phyloP scores from a whole-genome alignment of 345 rosid species.

The Carallia brachiata region DNA sequence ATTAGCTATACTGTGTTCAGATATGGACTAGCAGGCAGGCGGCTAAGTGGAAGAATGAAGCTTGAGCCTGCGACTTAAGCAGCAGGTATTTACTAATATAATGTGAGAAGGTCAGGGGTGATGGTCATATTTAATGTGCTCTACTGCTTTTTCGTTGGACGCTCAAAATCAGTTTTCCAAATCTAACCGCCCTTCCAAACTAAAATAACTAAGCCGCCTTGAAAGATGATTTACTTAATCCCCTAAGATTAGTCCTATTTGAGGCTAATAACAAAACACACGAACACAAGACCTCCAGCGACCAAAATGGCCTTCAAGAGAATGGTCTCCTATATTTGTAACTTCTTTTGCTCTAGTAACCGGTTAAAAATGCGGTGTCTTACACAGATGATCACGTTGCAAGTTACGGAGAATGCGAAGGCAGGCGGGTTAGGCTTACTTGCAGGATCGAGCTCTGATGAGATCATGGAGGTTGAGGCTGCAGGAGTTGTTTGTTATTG shows the following conservation, averaged over 20 bases:
- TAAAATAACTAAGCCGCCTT: slow-evolving; percentile 21
- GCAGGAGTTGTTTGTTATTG: slow-evolving; percentile 43
- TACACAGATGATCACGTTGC: not conserved
- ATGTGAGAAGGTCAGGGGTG: slow-evolving; percentile 33
- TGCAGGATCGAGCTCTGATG: not conserved
- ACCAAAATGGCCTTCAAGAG: slow-evolving; percentile 35
- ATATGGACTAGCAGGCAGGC: not conserved
- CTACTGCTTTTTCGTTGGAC: slow-evolving; percentile 40
- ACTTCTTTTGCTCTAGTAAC: slow-evolving; percentile 14
- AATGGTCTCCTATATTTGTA: slow-evolving; percentile 28
- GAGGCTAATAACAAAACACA: not conserved
- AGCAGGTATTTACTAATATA: slow-evolving; percentile 2
- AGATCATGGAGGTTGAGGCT: slow-evolving; percentile 11
- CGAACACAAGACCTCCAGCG: slow-evolving; percentile 8
- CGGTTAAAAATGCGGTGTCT: slow-evolving; percentile 17
- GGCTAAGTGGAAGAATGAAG: slow-evolving; percentile 1
- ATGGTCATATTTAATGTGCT: slow-evolving; percentile 46
- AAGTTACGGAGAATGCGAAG: not conserved
- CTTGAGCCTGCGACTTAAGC: not conserved
- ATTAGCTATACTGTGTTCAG: not conserved
- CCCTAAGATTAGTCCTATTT: slow-evolving; percentile 12
- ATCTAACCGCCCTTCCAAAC: slow-evolving; percentile 36
- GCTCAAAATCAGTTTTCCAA: slow-evolving; percentile 18
- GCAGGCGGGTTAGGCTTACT: not conserved
- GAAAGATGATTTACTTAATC: slow-evolving; percentile 10